Base-by-base conservation (phyloP, 2,329 filamentous ascomycete species). In the Claviceps paspali region DNA sequence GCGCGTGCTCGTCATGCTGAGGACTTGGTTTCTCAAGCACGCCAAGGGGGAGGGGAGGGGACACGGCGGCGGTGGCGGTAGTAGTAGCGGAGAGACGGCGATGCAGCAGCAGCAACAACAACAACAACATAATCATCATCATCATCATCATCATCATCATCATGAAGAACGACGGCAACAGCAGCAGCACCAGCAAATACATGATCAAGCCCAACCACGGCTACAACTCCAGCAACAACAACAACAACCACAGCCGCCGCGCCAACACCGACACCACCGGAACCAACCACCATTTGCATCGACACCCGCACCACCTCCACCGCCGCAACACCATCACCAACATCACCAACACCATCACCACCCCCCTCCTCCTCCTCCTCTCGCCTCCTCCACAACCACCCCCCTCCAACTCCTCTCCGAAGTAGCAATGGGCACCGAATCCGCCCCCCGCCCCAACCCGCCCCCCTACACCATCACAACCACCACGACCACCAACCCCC, bases 1-100 rank as follows among this genome's bases (percentile, higher is more conserved):
- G 2, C 65, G 82, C 41, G 76, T 85, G 5, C 59, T 86, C 8
- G 62, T 69, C 35, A 79, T 85, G 75, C 59, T 87, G 19, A 72
- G 73, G 29, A 70, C 67, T 19, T 84, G 80, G 79, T 82, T 81
- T 51, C 54, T 70, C 49, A 63, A 73, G 45, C 64, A 70, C 41
- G 57, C 54, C 36, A 59, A 61, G 39, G 17, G 17, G 17, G 29
- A 30, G 15, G 29, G 21, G 5, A 7, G 8, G 12, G 27, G n/a
- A 11, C 7, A 14, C 27, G 14, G 6, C 27, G 4, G 11, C 26
- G n/a, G 27, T n/a, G 7, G 11, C 26, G n/a, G 26, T 12, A 26
- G 24, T 12, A 26, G 24, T 12, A 27, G 11, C 24, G 6, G n/a
- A n/a, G n/a, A n/a, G n/a, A n/a, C n/a, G n/a, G n/a, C n/a, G n/a